phyloP scores from a whole-genome alignment of 306 rosid genomes.

The Canavalia ensiformis region DNA sequence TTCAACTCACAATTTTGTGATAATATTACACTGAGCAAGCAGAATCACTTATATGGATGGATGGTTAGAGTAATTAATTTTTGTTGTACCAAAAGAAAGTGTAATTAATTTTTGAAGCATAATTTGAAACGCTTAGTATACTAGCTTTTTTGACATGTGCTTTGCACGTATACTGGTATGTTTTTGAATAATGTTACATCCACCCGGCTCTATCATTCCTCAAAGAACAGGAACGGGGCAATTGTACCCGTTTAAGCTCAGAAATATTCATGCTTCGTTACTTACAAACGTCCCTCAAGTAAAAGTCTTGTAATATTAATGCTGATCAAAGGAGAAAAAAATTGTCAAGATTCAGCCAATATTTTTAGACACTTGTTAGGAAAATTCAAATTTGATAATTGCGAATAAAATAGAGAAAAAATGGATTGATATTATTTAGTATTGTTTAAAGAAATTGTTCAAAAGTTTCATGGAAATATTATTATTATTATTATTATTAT shows the following conservation, averaged over 20 bases:
- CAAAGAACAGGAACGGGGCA: background rate
- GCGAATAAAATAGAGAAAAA: too few species aligned
- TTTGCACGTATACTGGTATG: background rate
- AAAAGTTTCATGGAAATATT: too few species aligned
- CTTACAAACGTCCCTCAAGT: background rate
- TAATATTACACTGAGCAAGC: background rate
- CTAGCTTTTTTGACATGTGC: constrained; percentile 3
- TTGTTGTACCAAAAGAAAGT: constrained; percentile 22
- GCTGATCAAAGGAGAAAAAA: background rate
- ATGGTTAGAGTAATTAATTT: background rate
- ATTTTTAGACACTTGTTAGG: too few species aligned
- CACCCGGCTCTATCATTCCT: background rate
- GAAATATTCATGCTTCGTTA: background rate
- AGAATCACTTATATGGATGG: background rate
- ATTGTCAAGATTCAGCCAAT: too few species aligned
- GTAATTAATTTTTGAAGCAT: constrained; percentile 4
- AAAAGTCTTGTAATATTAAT: background rate
- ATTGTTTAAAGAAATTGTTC: too few species aligned
- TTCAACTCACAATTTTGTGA: constrained; percentile 28
- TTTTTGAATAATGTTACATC: background rate
- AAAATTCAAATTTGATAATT: too few species aligned
- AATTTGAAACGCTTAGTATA: constrained; percentile 6
- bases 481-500: too few species aligned
- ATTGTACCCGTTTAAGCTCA: background rate
- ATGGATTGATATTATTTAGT: too few species aligned